Conservation (phyloP, 805 yeast genomes). For the Diddensiella caesifluorescens region DNA sequence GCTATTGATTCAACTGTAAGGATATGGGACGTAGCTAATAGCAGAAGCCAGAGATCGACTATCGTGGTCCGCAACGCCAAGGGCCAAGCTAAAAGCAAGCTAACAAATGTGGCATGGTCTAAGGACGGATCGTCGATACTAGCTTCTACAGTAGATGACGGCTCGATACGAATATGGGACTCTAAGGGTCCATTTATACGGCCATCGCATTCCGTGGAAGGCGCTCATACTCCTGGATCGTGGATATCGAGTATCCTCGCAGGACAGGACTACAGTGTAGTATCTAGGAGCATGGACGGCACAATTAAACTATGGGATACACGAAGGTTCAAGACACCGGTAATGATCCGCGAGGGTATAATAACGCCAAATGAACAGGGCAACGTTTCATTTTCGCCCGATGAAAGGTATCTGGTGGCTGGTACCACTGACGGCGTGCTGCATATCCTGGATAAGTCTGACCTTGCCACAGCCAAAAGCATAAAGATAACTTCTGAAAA, state of each 20-base stretch:
- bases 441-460: constrained; percentile 28
- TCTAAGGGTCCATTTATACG: constrained; percentile 25
- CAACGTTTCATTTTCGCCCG: constrained; percentile 24
- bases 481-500: constrained; percentile 16
- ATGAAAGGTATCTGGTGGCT: constrained; percentile 24
- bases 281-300: constrained; percentile 23
- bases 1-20: constrained; percentile 33
- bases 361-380: constrained; percentile 17
- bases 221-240: constrained; percentile 23
- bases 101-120: constrained; percentile 16
- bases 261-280: constrained; percentile 17
- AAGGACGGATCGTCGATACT: constrained; percentile 20
- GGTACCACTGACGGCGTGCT: constrained; percentile 24
- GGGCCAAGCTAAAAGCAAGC: constrained; percentile 19
- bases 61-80: constrained; percentile 25
- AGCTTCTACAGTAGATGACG: constrained; percentile 21
- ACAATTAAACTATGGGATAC: constrained; percentile 31
- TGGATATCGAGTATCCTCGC: constrained; percentile 18
- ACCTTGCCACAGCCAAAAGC: constrained; percentile 23
- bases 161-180: constrained; percentile 26
- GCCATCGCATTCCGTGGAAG: constrained; percentile 21
- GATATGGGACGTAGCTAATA: constrained; percentile 31
- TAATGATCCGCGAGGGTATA: constrained; percentile 21
- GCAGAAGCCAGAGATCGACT: constrained; percentile 26
- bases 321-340: constrained; percentile 22